These are phyloP conservation scores for Pleurotus citrinopileatus DNA, from an alignment of 768 basidiomycete genomes.

Conservation along the genomic window DNA sequence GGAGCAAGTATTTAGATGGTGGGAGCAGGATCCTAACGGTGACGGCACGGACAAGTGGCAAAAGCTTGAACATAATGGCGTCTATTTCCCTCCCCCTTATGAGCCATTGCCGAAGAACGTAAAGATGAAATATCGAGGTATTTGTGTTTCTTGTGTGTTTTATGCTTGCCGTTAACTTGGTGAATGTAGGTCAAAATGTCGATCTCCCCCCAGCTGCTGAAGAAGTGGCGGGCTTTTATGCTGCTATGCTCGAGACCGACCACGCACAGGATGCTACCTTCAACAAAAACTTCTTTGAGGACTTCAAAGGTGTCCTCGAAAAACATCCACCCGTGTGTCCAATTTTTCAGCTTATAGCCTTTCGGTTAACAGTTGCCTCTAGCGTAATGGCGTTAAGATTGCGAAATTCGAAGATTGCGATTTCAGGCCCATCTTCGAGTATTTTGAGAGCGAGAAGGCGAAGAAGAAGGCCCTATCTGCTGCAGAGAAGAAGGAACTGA, in stretches of 20 bases:
- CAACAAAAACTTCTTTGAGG: constrained; percentile 94
- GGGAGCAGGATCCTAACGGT: constrained; percentile 70
- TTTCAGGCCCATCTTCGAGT: constrained; percentile 91
- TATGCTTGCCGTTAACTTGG: constrained; percentile 7
- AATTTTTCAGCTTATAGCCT: too few relatives aligned
- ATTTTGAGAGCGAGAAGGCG: constrained; percentile 89
- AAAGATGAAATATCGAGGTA: constrained; percentile 96
- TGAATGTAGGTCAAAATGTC: constrained; percentile 63
- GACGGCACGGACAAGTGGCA: constrained; percentile 88
- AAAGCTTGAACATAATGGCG: constrained; percentile 92
- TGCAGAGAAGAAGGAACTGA: constrained; percentile 89
- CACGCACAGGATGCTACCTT: constrained; percentile 88
- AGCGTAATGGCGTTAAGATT: constrained; percentile 77
- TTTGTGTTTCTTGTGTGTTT: constrained; percentile 11
- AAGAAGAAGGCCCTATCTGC: constrained; percentile 85
- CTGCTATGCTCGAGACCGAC: constrained; percentile 86
- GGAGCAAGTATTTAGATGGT: constrained; percentile 80
- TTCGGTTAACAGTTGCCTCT: constrained; percentile 1
- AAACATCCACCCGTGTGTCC: constrained; percentile 83
- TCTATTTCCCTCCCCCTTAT: constrained; percentile 95
- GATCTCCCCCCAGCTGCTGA: constrained; percentile 84
- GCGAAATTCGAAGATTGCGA: constrained; percentile 79
- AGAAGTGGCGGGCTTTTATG: constrained; percentile 97
- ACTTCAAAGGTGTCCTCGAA: constrained; percentile 77
- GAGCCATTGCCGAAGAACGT: constrained; percentile 76